Evolutionary conservation across 2,329 filamentous ascomycete genomes (phyloP), one percentile per base, ranked within the genome.

Genomic region (Nemania sp.): DNA sequence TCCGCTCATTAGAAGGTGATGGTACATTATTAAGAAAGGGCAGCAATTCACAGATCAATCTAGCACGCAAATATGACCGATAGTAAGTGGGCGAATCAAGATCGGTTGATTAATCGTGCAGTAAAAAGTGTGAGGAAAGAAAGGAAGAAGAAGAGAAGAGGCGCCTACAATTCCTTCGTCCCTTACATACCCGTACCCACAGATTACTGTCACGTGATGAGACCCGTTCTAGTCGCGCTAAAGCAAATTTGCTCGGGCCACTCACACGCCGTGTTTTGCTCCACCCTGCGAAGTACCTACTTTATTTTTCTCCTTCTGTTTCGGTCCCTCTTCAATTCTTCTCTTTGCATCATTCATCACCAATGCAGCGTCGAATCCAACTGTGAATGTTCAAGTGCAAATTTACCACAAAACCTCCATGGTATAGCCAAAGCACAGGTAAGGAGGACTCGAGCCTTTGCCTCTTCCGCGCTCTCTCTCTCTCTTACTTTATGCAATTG

Each of bases 71-170:
- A 83, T 85, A 82, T 86, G 83, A 86, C 83, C 82, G 79, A 78
- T 71, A 78, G 74, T 72, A 77, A 83, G 80, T 84, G 74, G 76
- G 73, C 59, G 74, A 78, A 69, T 82, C 74, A 71, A 76, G 71
- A 77, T 76, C 80, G 82, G 81, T 86, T 86, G 83, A 86, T 86
- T 85, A 80, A 80, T 83, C 77, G 81, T 85, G 83, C 83, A 57
- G 43, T 54, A 15, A 65, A 73, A 74, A 78, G 81, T 83, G 81
- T 84, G 76, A 83, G 73, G 71, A 64, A 65, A 40, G 25, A 58
- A 62, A 50, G 40, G 50, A 20, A 50, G 35, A 5, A n/a, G 13
- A 2, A 1, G 2, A 1, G 2, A n/a, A n/a, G n/a, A n/a, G 15
- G 4, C 18, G 21, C 21, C 39, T 60, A 62, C 46, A 17, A 43